Conservation (phyloP, 2,329 filamentous ascomycete genomes). For the Ascochyta viciae-villosae region DNA sequence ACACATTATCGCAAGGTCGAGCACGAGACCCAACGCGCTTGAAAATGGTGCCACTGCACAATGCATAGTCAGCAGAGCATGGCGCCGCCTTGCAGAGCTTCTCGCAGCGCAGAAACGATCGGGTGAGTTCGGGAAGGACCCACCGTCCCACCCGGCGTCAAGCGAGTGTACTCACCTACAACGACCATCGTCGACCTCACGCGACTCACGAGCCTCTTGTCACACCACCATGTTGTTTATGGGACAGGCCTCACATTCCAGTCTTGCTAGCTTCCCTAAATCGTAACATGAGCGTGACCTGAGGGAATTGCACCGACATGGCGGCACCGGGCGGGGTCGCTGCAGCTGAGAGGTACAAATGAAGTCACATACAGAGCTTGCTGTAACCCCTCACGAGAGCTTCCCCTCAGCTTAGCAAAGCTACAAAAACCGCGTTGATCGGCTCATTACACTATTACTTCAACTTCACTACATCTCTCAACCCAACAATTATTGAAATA, state of each 20-base stretch:
- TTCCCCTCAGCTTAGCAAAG: slow-evolving; percentile 28
- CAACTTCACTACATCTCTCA: neutral
- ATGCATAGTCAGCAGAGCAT: slow-evolving; percentile 8
- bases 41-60: slow-evolving; percentile 5
- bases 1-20: neutral
- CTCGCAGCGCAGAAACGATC: neutral
- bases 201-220: slow-evolving; percentile 2
- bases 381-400: slow-evolving; percentile 42
- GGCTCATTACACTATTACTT: neutral
- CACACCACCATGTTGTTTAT: slow-evolving; percentile 6
- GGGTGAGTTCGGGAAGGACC: slow-evolving; percentile 9
- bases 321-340: slow-evolving; percentile 34
- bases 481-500: too few relatives aligned
- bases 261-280: neutral
- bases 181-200: slow-evolving; percentile 6
- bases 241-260: neutral
- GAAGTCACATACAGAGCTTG: slow-evolving; percentile 45
- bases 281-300: slow-evolving; percentile 42
- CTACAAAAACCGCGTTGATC: slow-evolving; percentile 10
- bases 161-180: slow-evolving; percentile 10
- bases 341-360: slow-evolving; percentile 33
- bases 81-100: neutral
- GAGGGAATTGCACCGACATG: slow-evolving; percentile 23
- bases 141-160: slow-evolving; percentile 10
- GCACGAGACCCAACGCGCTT: neutral